A percentile compares a stretch with the other conserved stretches of the same genome.
phyloP scores from a whole-genome alignment of 257 asterid genomes.

The Nicotiana tabacum region DNA sequence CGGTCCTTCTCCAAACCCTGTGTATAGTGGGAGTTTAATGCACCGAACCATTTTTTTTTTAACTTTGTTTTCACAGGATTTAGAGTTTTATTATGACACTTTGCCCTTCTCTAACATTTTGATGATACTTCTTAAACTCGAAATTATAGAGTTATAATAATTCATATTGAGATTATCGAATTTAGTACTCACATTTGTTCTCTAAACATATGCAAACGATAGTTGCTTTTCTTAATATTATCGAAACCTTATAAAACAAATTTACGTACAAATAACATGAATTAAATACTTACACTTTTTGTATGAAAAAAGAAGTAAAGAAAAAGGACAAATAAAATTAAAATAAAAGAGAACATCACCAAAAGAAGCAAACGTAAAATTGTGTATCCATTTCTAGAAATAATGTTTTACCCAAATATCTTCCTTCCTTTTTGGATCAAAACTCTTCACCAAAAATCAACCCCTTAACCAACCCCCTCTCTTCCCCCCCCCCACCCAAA shows the following conservation, averaged over 20 bases:
- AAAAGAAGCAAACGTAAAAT: neutral
- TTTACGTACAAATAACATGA: neutral
- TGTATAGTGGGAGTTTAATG: fast-evolving
- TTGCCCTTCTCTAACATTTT: too few relatives aligned
- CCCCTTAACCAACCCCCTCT: neutral
- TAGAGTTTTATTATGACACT: too few relatives aligned
- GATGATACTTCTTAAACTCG: too few relatives aligned
- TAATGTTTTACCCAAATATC: neutral
- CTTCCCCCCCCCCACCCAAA: neutral
- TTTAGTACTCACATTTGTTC: too few relatives aligned
- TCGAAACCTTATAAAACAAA: too few relatives aligned
- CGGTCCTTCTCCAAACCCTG: too few relatives aligned
- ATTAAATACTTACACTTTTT: neutral
- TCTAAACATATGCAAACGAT: too few relatives aligned
- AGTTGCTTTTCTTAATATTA: too few relatives aligned
- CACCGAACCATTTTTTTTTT: too few relatives aligned
- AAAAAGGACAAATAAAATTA: neutral
- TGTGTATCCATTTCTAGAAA: neutral
- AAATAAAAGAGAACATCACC: neutral
- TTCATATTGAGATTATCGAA: too few relatives aligned
- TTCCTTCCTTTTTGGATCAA: neutral
- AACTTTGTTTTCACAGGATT: too few relatives aligned
- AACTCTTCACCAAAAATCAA: neutral
- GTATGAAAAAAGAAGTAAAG: neutral
- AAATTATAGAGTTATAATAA: too few relatives aligned